Conservation (phyloP, 495 filamentous ascomycete genomes). For the Aspergillus biplanus region DNA sequence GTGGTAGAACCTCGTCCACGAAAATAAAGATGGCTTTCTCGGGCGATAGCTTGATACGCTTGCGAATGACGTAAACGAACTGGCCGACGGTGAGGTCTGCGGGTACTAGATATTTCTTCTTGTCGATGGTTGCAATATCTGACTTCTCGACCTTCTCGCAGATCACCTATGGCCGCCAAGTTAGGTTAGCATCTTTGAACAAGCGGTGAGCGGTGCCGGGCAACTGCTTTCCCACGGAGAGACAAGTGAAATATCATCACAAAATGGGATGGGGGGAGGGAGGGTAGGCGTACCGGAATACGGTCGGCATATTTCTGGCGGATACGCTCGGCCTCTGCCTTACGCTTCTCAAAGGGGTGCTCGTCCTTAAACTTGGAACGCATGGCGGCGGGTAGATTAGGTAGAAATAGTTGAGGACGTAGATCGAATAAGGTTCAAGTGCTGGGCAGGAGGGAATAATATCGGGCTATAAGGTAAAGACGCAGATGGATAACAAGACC, state of each 20-base stretch:
- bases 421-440: neutral
- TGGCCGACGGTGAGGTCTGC: constrained; percentile 98
- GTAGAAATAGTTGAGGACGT: constrained; percentile 7
- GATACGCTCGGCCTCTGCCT: constrained; percentile 98
- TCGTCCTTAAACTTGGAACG: constrained; percentile 99
- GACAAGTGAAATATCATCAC: neutral
- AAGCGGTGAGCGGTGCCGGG: constrained; percentile 40
- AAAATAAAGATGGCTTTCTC: constrained; percentile 99
- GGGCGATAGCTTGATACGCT: constrained; percentile 98
- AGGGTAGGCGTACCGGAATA: constrained; percentile 72
- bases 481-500: constrained; percentile 22
- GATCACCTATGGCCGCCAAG: constrained; percentile 70
- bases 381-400: constrained; percentile 61
- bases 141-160: constrained; percentile 99
- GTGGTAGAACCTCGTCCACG: constrained; percentile 96
- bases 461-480: constrained; percentile 6
- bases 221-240: constrained; percentile 8
- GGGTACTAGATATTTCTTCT: constrained; percentile 99
- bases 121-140: constrained; percentile 99
- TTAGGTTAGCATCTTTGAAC: constrained; percentile 38
- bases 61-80: constrained; percentile 99
- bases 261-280: neutral
- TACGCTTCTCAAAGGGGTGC: constrained; percentile 98
- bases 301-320: constrained; percentile 98
- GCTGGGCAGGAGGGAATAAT: constrained; percentile 8